phyloP scores from a whole-genome alignment of 495 filamentous ascomycete species.

The Penicillium parvum region DNA sequence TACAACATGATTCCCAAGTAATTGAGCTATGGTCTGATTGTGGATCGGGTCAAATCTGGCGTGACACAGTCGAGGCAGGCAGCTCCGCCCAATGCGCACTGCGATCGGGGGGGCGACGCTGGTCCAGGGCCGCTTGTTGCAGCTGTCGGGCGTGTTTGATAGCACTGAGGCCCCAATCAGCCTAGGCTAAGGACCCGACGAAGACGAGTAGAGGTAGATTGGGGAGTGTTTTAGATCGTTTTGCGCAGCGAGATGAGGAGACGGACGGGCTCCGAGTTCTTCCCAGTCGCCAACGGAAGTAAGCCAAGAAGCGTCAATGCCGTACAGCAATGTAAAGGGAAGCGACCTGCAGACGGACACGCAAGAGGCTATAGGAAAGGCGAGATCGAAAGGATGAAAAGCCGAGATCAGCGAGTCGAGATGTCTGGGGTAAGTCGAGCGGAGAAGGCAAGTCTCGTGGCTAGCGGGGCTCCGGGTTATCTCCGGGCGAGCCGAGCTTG shows the following conservation, averaged over 20 bases:
- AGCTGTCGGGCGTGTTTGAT: not conserved
- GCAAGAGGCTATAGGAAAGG: not conserved
- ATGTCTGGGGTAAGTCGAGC: constrained; percentile 27
- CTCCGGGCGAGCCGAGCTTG: constrained; percentile 16
- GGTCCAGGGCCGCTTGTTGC: not conserved
- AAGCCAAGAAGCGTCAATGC: not conserved
- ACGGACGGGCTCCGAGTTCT: not conserved
- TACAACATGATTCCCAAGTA: constrained; percentile 32
- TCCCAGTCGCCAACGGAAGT: not conserved
- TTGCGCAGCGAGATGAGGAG: not conserved
- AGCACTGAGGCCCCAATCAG: not conserved
- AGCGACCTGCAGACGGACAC: not conserved
- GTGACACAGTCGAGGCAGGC: constrained; percentile 6
- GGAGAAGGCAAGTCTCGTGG: constrained; percentile 27
- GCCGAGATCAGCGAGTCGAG: constrained; percentile 17
- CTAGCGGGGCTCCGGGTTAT: constrained; percentile 23
- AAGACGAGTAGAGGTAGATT: not conserved
- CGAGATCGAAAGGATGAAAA: not conserved
- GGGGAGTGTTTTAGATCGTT: not conserved
- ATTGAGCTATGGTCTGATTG: constrained; percentile 13
- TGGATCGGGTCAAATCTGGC: constrained; percentile 6
- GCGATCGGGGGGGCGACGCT: not conserved
- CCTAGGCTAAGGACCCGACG: not conserved
- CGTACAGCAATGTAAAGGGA: not conserved
- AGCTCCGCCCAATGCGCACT: no score